A percentile compares a stretch with the other conserved stretches of the same genome.
Conservation (phyloP, 2,329 filamentous ascomycete species). For the Cercospora sesami region DNA sequence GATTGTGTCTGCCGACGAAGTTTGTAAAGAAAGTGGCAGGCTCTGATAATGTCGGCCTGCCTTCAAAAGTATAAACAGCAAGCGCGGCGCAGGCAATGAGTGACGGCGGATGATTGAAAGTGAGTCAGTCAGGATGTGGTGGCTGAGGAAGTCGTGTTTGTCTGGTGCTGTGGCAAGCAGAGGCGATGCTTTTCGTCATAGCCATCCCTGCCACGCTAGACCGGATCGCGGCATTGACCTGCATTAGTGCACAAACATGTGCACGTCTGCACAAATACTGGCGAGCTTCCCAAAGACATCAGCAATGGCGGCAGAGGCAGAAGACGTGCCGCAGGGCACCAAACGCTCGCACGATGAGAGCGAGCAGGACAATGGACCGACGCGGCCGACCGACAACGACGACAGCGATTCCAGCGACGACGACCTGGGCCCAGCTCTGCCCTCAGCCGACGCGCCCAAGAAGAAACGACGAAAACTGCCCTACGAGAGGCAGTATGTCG, state of each 20-base stretch:
- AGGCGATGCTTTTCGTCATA: not conserved
- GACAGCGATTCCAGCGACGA: conserved; percentile 50
- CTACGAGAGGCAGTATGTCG: conserved; percentile 93
- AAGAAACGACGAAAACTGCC: conserved; percentile 88
- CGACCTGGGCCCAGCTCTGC: conserved; percentile 89
- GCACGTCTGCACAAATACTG: not conserved
- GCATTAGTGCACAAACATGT: not conserved
- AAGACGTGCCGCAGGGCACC: conserved; percentile 29
- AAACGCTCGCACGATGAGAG: conserved; percentile 36
- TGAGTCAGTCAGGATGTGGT: conserved; percentile 11
- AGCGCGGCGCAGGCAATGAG: not conserved
- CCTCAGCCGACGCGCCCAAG: conserved; percentile 70
- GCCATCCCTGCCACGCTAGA: not conserved
- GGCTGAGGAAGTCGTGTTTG: not conserved
- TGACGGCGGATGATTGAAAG: conserved; percentile 15
- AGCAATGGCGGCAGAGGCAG: conserved; percentile 23
- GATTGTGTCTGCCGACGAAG: not conserved
- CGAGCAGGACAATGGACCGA: conserved; percentile 17
- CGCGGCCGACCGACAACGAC: not conserved
- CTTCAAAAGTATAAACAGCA: conserved; percentile 21
- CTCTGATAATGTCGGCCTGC: conserved; percentile 25
- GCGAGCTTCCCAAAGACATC: not conserved
- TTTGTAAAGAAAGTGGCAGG: conserved; percentile 19
- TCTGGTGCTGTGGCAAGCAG: not conserved
- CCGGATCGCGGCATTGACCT: not conserved